Conservation (phyloP, 495 filamentous ascomycete genomes). For the Annulohypoxylon maeteangense region DNA sequence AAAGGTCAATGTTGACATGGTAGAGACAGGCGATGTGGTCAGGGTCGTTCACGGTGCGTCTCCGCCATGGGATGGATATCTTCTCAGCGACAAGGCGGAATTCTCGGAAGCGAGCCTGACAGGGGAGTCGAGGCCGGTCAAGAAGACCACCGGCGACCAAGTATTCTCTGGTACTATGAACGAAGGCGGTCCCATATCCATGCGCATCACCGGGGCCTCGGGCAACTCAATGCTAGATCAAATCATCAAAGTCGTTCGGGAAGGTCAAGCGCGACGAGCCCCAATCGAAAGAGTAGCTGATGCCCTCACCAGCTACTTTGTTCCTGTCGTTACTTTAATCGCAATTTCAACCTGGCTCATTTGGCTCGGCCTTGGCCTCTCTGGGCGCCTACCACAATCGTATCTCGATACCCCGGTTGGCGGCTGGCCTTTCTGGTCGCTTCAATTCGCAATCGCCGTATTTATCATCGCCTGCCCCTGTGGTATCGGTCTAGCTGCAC, state of each 20-base stretch:
- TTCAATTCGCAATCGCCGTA: constrained; percentile 11
- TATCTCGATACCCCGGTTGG: constrained; percentile 9
- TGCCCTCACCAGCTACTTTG: constrained; percentile 2
- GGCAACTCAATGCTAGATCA: constrained; percentile 11
- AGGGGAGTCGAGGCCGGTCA: background rate
- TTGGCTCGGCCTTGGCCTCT: constrained; percentile 5
- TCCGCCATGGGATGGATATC: constrained; percentile 2
- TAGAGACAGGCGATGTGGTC: constrained; percentile 8
- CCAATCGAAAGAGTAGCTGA: constrained; percentile 14
- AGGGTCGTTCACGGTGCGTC: constrained; percentile 3
- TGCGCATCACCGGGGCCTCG: constrained; percentile 10
- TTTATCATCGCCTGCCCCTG: constrained; percentile 8
- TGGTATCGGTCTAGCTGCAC: constrained; percentile 13
- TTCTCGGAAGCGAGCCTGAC: constrained; percentile 5
- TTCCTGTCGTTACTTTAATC: constrained; percentile 10
- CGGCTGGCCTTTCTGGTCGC: constrained; percentile 15
- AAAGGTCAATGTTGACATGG: constrained; percentile 2
- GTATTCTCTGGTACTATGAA: constrained; percentile 14
- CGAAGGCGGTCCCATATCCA: constrained; percentile 10
- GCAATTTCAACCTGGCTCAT: constrained; percentile 8
- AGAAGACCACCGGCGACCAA: constrained; percentile 1
- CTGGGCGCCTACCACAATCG: background rate
- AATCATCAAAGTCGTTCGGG: constrained; percentile 13
- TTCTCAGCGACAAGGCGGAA: constrained; percentile 2
- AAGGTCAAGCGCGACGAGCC: constrained; percentile 7